Evolutionary conservation across 108 stramenopile species (phyloP), one percentile per base, ranked within the genome.

Genomic region (Cylindrotheca closterium): DNA sequence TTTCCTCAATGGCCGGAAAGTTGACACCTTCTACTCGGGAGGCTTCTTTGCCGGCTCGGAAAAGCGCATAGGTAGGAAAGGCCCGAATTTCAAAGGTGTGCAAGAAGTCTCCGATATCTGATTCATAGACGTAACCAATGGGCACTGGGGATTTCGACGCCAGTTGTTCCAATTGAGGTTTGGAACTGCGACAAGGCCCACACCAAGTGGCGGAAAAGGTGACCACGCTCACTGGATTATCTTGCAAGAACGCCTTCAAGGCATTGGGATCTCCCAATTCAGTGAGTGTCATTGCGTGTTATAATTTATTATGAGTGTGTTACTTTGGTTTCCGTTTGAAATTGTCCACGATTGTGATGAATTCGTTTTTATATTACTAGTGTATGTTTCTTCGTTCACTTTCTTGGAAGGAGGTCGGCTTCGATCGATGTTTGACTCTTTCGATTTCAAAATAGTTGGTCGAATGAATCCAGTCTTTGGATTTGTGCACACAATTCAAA

Each of bases 51-150:
- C 67, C 71, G 7, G 55, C 42, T 4, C 48, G 45, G 47, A 77
- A 91, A 2, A 86, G 49, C 10, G 77, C 76, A 56, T 89, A 89
- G 29, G 92, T 91, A 1, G 92, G 92, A 68, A 91, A 93, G 49
- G 92, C 92, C 21, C 74, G 67, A 22, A 93, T 70, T 1, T 51
- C 27, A 67, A 82, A 91, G 23, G 71, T 70, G n/a, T 80, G 80
- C 32, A 92, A 64, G 25, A 57, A 78, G 3, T 86, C 85, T 18
- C 75, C 83, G 3, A 92, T 48, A 33, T 78, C 75, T 68, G 75
- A 71, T 60, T 92, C 90, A 68, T 92, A 84, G 15, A 81, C 78
- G 24, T 87, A 80, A 15, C 76, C 85, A 55, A 82, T 74, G 3
- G 64, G 47, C 12, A 88, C 69, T 47, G 71, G 28, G 12, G 71